Conservation (phyloP, 192 early-diverging fungal genomes). For the Entophlyctis luteolus region DNA sequence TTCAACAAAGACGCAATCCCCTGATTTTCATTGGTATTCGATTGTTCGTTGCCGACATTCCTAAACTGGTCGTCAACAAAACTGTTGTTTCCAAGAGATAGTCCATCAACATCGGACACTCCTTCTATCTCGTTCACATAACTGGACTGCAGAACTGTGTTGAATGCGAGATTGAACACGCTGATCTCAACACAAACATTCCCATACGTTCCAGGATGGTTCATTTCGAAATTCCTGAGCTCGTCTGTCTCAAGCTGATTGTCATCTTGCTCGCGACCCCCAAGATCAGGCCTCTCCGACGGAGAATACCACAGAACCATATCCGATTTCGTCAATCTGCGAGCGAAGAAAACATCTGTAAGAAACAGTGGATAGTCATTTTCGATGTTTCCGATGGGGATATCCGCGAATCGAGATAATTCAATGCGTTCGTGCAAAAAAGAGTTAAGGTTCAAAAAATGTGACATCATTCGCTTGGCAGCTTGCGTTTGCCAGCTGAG, state of each 20-base stretch:
- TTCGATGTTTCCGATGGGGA: constrained; percentile 88
- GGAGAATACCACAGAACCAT: constrained; percentile 90
- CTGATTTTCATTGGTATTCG: constrained; percentile 15
- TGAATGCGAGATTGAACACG: constrained; percentile 73
- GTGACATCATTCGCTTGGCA: constrained; percentile 67
- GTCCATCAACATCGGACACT: constrained; percentile 10
- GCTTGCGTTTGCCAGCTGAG: constrained; percentile 81
- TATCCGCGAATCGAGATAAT: constrained; percentile 73
- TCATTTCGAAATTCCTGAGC: constrained; percentile 68
- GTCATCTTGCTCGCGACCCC: constrained; percentile 81
- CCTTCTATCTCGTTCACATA: constrained; percentile 80
- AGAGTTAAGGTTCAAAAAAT: constrained; percentile 68
- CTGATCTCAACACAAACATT: constrained; percentile 84
- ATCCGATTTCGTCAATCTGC: constrained; percentile 70
- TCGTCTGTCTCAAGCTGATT: constrained; percentile 54
- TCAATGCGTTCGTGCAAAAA: constrained; percentile 72
- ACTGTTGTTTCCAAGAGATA: constrained; percentile 15
- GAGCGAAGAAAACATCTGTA: constrained; percentile 80
- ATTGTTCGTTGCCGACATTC: constrained; percentile 8
- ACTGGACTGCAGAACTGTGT: constrained; percentile 73
- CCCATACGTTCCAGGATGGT: constrained; percentile 68
- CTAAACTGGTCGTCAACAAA: constrained; percentile 61
- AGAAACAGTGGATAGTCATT: constrained; percentile 75
- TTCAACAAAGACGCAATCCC: constrained; percentile 23
- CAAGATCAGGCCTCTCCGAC: constrained; percentile 75